A percentile compares a stretch with the other conserved stretches of the same genome.
phyloP scores from a whole-genome alignment of 163 green algal species.

The Chlorella variabilis region DNA sequence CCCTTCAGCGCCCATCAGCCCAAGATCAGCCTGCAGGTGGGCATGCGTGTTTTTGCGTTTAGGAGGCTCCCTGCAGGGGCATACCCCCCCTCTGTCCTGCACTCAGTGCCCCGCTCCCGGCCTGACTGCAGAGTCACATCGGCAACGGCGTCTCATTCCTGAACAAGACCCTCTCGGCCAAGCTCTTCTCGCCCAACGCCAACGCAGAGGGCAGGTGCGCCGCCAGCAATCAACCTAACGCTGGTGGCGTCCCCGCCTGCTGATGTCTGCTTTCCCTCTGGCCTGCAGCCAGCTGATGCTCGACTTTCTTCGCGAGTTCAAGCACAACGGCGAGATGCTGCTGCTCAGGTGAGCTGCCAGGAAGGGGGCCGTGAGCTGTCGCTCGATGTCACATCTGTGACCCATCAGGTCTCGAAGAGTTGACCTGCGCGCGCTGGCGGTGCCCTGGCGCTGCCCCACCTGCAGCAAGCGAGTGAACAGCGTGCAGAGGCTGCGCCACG shows the following conservation, averaged over 20 bases:
- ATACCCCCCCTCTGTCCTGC: too few species aligned
- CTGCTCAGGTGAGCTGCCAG: constrained; percentile 13
- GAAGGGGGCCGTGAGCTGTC: too few species aligned
- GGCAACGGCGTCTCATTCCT: constrained; percentile 79
- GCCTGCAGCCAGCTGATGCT: constrained; percentile 47
- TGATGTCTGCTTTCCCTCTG: too few species aligned
- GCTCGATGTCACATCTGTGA: too few species aligned
- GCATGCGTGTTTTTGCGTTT: not conserved
- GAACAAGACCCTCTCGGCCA: constrained; percentile 59
- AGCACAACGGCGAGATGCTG: constrained; percentile 46
- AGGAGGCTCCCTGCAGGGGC: not conserved
- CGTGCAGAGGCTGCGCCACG: constrained; percentile 41
- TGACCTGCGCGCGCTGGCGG: too few species aligned
- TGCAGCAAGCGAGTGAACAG: constrained; percentile 42
- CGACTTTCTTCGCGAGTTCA: constrained; percentile 56
- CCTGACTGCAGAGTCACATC: constrained; percentile 51
- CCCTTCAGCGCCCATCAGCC: constrained; percentile 68
- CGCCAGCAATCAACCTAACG: too few species aligned
- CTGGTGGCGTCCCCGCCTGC: too few species aligned
- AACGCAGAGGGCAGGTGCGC: constrained; percentile 43
- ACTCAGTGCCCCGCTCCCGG: not conserved
- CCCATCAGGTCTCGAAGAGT: too few species aligned
- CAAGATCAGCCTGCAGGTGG: constrained; percentile 49
- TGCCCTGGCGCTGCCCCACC: too few species aligned
- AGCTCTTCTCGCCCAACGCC: constrained; percentile 46